Evolutionary conservation across 1,284 basidiomycete genomes (phyloP).

Genomic region (Testicularia cyperi): DNA sequence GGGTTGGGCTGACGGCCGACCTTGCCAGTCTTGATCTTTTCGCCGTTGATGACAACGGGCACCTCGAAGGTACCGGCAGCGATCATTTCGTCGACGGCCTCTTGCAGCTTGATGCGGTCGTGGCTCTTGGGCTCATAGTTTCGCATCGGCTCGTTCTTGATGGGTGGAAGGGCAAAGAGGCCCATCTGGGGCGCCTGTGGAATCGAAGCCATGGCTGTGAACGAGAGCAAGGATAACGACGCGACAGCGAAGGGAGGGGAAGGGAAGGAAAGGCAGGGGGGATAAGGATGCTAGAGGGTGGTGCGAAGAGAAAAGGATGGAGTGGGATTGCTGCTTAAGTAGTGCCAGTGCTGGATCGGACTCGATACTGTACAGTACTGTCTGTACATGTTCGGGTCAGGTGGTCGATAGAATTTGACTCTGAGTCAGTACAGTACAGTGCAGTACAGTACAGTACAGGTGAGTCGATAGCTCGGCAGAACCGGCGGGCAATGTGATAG

Average conservation of each 20-base stretch:
- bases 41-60: slow-evolving; percentile 87
- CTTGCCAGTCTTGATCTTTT: slow-evolving; percentile 80
- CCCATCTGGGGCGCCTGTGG: slow-evolving; percentile 39
- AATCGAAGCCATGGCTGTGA: slow-evolving; percentile 36
- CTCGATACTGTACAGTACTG: no score
- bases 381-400: no score
- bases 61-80: slow-evolving; percentile 83
- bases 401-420: no score
- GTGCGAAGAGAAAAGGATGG: no score
- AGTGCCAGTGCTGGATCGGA: no score
- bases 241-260: not conserved
- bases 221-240: not conserved
- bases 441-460: no score
- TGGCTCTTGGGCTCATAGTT: slow-evolving; percentile 77
- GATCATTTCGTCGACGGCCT: slow-evolving; percentile 77
- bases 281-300: no score
- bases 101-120: slow-evolving; percentile 76
- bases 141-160: slow-evolving; percentile 60
- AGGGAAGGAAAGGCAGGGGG: not conserved
- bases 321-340: no score
- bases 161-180: slow-evolving; percentile 48
- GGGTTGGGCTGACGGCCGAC: slow-evolving; percentile 62
- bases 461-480: no score
- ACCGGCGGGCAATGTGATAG: no score
- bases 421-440: no score